A percentile compares a stretch with the other conserved stretches of the same genome.
Evolutionary conservation across 1,139 yeast genomes (phyloP).

Genomic region (Hemisphaericaspora lyxosophila): DNA sequence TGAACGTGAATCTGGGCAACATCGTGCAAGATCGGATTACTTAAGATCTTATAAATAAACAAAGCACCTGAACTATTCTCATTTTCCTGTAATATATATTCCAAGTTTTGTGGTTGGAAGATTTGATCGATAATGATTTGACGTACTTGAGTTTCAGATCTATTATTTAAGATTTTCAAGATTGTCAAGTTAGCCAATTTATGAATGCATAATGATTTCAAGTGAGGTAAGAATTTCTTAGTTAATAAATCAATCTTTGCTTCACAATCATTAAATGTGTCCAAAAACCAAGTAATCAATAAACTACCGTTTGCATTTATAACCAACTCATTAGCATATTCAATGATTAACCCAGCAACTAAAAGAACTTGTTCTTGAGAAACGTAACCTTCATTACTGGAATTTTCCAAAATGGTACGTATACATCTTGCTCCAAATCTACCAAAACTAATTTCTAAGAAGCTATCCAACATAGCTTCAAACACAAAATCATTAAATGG

Average conservation of each 20-base stretch:
- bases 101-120: conserved; percentile 43
- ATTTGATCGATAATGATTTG: conserved; percentile 61
- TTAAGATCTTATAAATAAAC: conserved; percentile 75
- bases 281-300: conserved; percentile 90
- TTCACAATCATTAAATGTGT: conserved; percentile 70
- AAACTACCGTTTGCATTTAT: conserved; percentile 86
- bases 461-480: conserved; percentile 77
- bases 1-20: conserved; percentile 14
- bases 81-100: conserved; percentile 18
- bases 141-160: conserved; percentile 64
- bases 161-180: conserved; percentile 70
- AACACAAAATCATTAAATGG: conserved; percentile 90
- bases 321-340: conserved; percentile 77
- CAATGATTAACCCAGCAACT: conserved; percentile 77
- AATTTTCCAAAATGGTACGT: conserved; percentile 84
- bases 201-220: conserved; percentile 72
- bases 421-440: conserved; percentile 95
- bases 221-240: conserved; percentile 58
- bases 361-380: conserved; percentile 68
- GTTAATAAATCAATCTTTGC: conserved; percentile 41
- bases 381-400: conserved; percentile 15
- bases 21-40: conserved; percentile 53
- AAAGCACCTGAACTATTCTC: conserved; percentile 73
- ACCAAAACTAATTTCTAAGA: conserved; percentile 80
- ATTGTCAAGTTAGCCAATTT: conserved; percentile 84